Evolutionary conservation across 2,329 filamentous ascomycete genomes (phyloP).

Genomic region (Calonectria pauciramosa): DNA sequence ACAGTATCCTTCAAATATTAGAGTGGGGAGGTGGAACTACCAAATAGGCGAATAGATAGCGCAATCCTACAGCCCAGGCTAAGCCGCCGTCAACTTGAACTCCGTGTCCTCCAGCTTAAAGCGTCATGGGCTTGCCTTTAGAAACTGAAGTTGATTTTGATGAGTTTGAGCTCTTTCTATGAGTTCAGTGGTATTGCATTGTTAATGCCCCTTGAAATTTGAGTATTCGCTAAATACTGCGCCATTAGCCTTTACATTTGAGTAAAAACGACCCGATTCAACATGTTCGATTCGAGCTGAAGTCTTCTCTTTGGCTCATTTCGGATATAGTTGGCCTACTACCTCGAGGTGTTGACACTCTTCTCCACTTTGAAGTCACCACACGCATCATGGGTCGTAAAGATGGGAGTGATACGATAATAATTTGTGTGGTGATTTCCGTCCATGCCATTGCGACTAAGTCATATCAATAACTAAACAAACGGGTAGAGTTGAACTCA

Average conservation of each 20-base stretch:
- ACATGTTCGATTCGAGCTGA: too few relatives aligned
- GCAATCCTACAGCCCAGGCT: too few relatives aligned
- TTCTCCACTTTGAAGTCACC: not conserved
- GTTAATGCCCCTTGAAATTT: not conserved
- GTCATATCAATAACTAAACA: not conserved
- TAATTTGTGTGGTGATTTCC: constrained; percentile 7
- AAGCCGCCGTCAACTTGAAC: too few relatives aligned
- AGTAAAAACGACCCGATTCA: not conserved
- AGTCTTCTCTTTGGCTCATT: not conserved
- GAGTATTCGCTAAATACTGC: not conserved
- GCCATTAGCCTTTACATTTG: not conserved
- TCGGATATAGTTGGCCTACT: not conserved
- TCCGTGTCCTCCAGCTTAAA: too few relatives aligned
- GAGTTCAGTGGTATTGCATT: too few relatives aligned
- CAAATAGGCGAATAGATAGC: too few relatives aligned
- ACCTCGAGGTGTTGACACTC: not conserved
- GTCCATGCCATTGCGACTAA: not conserved
- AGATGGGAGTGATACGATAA: not conserved
- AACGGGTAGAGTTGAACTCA: too few relatives aligned
- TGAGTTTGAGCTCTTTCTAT: too few relatives aligned
- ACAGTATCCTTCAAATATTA: too few relatives aligned
- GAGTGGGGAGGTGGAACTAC: too few relatives aligned
- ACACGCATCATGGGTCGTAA: not conserved
- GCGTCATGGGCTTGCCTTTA: too few relatives aligned
- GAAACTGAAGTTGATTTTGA: too few relatives aligned